Base-by-base conservation (phyloP, 192 early-diverging fungal genomes). In the Backusella mclennaniae region DNA sequence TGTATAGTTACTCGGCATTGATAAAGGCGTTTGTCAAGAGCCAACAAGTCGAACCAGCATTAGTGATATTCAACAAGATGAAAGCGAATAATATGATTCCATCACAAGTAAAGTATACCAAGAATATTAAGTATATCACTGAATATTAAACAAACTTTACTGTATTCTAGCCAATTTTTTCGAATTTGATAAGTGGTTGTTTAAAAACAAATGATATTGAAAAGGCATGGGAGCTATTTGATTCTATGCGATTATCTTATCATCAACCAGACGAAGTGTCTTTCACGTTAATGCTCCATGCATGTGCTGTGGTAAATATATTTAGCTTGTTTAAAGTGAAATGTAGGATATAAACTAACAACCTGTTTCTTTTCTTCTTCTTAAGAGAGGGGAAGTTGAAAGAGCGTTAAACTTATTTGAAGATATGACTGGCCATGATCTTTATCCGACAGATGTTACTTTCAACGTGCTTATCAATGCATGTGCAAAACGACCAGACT, bases 271-370 rank as follows among this genome's bases (percentile, higher is more conserved):
- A 96, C 77, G 90, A 92, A 67, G 87, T 90, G 0, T 88, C 90
- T 6, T 99, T 95, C 76, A 91, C 89, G 21, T 82, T 96, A 31
- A 98, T 99, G 96, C 95, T 99, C 42, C 90, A 93, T 75, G 95
- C 96, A 1, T 98, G 96, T 76, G 91, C 95, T 7, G 89, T 92
- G 80, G 84, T 85, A 78, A 49, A 19, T n/a, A 68, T 21, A 36
- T 21, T 19, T 23, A 0, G 44, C 42, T 17, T 39, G 21, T 59
- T 39, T 12, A 71, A 71, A 44, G 6, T 1, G 6, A 19, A 15
- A 39, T 53, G 15, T 12, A 42, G 26, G 66, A 11, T 26, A 21
- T 15, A 67, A 12, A 35, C 23, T 41, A n/a, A 36, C 14, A n/a
- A 36, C 14, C 35, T 71, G 11, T 26, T 53, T n/a, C 1, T 33